phyloP scores from a whole-genome alignment of 768 basidiomycete species.

The Pholiota microspora region DNA sequence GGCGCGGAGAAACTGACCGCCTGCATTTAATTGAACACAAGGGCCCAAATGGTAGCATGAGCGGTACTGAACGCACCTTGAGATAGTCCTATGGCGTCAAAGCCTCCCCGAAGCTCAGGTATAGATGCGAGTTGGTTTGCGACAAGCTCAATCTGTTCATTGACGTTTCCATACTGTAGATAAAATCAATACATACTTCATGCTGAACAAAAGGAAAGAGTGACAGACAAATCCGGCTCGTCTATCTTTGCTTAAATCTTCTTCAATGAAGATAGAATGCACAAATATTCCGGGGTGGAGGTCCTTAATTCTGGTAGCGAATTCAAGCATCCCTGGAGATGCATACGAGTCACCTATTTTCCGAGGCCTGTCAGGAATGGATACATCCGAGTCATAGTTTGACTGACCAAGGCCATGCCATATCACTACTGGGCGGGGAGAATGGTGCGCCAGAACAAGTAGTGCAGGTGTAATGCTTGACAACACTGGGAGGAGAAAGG shows the following conservation, averaged over 20 bases:
- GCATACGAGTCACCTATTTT: constrained; percentile 65
- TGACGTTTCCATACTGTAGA: constrained; percentile 72
- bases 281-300: constrained; percentile 76
- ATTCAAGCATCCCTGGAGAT: constrained; percentile 71
- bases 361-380: not conserved
- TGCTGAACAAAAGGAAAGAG: not conserved
- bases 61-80: constrained; percentile 48
- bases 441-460: constrained; percentile 5
- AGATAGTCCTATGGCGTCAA: constrained; percentile 87
- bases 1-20: constrained; percentile 85
- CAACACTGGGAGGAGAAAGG: constrained; percentile 22
- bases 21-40: constrained; percentile 27
- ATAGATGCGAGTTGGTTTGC: constrained; percentile 63
- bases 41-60: constrained; percentile 1
- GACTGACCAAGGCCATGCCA: constrained; percentile 27
- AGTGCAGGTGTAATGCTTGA: not conserved
- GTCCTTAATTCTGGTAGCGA: constrained; percentile 53
- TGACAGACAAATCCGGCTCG: constrained; percentile 70
- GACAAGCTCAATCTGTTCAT: constrained; percentile 65
- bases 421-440: constrained; percentile 21
- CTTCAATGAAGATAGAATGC: constrained; percentile 68
- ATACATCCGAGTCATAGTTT: no score
- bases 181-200: not conserved
- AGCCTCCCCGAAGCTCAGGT: constrained; percentile 64
- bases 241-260: constrained; percentile 60